Conservation (phyloP, 1,284 basidiomycete species). For the Ustanciosporium gigantosporum region DNA sequence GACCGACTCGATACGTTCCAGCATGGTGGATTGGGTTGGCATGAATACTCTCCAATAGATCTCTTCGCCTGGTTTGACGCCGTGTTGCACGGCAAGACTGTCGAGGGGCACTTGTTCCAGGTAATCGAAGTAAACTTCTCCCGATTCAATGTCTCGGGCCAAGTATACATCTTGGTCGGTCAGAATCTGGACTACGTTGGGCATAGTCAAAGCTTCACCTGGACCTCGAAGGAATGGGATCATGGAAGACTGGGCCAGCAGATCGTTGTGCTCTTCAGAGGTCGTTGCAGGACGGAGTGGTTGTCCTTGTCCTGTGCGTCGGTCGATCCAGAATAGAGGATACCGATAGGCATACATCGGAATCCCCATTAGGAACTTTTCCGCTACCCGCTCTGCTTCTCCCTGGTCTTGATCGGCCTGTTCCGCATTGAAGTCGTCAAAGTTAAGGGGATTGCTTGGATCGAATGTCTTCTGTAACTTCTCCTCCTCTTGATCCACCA, state of each 20-base stretch:
- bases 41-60: slow-evolving; percentile 28
- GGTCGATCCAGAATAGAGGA: slow-evolving; percentile 28
- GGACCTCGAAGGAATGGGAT: slow-evolving; percentile 30
- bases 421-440: background rate
- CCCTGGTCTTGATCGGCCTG: background rate
- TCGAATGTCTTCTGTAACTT: background rate
- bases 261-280: background rate
- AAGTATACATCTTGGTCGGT: slow-evolving; percentile 12
- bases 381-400: background rate
- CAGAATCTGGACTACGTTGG: slow-evolving; percentile 1
- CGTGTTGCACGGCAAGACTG: slow-evolving; percentile 1
- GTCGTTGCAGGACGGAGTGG: slow-evolving; percentile 3
- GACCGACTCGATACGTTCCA: slow-evolving; percentile 1
- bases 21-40: slow-evolving; percentile 6
- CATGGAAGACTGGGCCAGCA: background rate
- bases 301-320: slow-evolving; percentile 11
- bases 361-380: slow-evolving; percentile 30
- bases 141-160: slow-evolving; percentile 2
- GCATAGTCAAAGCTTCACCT: slow-evolving; percentile 16
- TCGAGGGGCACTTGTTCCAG: slow-evolving; percentile 9
- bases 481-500: background rate
- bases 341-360: slow-evolving; percentile 39
- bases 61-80: slow-evolving; percentile 17
- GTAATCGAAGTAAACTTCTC: slow-evolving; percentile 27
- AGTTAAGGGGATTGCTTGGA: slow-evolving; percentile 1